A percentile compares a stretch with the other conserved stretches of the same genome.
Evolutionary conservation across 176 grass and related monocot genomes (phyloP).

Genomic region (Avena insularis): DNA sequence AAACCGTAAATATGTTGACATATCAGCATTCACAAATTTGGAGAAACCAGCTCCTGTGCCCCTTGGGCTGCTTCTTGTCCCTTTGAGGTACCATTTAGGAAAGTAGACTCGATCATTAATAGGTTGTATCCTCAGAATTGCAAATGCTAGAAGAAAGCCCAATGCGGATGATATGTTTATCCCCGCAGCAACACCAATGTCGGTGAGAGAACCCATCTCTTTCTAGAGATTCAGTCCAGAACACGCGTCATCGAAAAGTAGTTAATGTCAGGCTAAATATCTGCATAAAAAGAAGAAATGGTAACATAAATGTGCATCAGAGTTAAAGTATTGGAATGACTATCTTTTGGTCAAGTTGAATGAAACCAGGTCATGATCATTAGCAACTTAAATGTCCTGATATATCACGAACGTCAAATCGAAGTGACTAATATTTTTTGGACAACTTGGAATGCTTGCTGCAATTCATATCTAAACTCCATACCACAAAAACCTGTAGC

Average conservation of each 20-base stretch:
- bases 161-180: constrained; percentile 86
- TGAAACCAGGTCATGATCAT: background rate
- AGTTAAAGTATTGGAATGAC: background rate
- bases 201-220: constrained; percentile 74
- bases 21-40: constrained; percentile 85
- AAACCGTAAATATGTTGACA: constrained; percentile 80
- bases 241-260: background rate
- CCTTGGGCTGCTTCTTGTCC: constrained; percentile 82
- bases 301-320: background rate
- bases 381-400: background rate
- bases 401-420: background rate
- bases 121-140: constrained; percentile 80
- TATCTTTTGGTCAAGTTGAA: background rate
- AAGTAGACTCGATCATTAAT: constrained; percentile 94
- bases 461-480: background rate
- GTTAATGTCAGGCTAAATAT: background rate
- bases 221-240: constrained; percentile 40
- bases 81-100: constrained; percentile 96
- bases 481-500: no score
- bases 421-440: background rate
- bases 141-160: constrained; percentile 82
- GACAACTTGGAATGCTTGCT: background rate
- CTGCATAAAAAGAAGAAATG: constrained; percentile 28
- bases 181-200: constrained; percentile 69
- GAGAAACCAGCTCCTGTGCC: constrained; percentile 52